phyloP scores from a whole-genome alignment of 495 filamentous ascomycete genomes.

The Xylona heveae region DNA sequence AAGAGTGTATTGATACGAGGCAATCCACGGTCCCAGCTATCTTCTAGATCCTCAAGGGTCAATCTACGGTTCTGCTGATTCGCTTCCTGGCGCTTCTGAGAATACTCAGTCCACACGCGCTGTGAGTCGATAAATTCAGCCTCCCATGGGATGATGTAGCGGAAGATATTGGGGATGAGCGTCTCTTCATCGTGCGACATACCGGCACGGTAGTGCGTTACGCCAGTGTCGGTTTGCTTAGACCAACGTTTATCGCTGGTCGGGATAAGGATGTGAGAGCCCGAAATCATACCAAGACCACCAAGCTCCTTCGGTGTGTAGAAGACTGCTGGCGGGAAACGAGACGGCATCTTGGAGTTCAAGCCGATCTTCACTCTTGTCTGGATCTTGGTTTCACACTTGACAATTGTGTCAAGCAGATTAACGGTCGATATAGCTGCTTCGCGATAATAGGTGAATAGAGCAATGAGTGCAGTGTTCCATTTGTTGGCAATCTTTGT shows the following conservation, averaged over 20 bases:
- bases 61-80: slow-evolving; percentile 93
- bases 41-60: slow-evolving; percentile 91
- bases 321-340: slow-evolving; percentile 97
- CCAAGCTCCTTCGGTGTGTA: slow-evolving; percentile 98
- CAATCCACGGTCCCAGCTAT: slow-evolving; percentile 96
- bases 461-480: slow-evolving; percentile 95
- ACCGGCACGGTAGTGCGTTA: slow-evolving; percentile 92
- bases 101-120: slow-evolving; percentile 97
- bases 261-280: slow-evolving; percentile 94
- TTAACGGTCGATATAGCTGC: slow-evolving; percentile 95
- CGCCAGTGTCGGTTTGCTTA: slow-evolving; percentile 91
- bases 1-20: slow-evolving; percentile 98
- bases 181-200: slow-evolving; percentile 99
- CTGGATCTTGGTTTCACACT: slow-evolving; percentile 99
- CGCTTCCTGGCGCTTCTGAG: slow-evolving; percentile 90
- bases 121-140: slow-evolving; percentile 98
- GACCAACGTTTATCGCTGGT: slow-evolving; percentile 97
- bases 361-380: slow-evolving; percentile 97
- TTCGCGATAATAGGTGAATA: slow-evolving; percentile 98
- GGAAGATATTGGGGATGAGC: slow-evolving; percentile 95
- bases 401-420: slow-evolving; percentile 93
- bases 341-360: slow-evolving; percentile 99
- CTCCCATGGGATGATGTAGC: slow-evolving; percentile 99
- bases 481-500: slow-evolving; percentile 99
- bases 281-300: slow-evolving; percentile 97